Percentiles rank a stretch among this genome's conserved stretches.
Conservation (phyloP, 495 filamentous ascomycete genomes). For the Usnea hakonensis region DNA sequence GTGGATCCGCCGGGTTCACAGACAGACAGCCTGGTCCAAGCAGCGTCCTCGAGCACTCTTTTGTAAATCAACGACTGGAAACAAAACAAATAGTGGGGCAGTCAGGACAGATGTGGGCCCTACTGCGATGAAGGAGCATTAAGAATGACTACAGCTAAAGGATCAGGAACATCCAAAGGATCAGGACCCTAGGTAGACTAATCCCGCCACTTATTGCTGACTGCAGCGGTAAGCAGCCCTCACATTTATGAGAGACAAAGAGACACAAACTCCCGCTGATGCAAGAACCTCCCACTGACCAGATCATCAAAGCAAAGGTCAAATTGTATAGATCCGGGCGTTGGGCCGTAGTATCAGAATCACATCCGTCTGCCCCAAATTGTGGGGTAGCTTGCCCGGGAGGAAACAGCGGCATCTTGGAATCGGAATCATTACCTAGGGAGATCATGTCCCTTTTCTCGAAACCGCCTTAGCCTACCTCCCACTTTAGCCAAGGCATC, state of each 20-base stretch:
- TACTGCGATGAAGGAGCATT: background rate
- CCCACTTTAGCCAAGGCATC: background rate
- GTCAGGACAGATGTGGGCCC: background rate
- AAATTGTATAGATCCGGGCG: background rate
- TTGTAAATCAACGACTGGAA: background rate
- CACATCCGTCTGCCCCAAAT: background rate
- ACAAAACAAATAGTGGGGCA: background rate
- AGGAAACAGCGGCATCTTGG: slow-evolving; percentile 9
- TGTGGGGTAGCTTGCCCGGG: slow-evolving; percentile 2
- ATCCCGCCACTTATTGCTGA: background rate
- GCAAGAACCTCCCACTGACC: too few relatives aligned
- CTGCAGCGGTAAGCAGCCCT: background rate
- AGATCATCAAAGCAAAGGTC: background rate
- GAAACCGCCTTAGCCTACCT: background rate
- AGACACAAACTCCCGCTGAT: background rate
- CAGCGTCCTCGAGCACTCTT: background rate
- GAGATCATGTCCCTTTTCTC: background rate
- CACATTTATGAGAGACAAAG: background rate
- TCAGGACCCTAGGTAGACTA: background rate
- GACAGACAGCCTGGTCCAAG: background rate
- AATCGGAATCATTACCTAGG: too few relatives aligned
- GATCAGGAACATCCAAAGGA: background rate
- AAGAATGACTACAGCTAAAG: background rate
- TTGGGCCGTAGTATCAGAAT: background rate
- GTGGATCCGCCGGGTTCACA: background rate